phyloP scores from a whole-genome alignment of 2,329 filamentous ascomycete genomes.

The Colletotrichum somersetense region DNA sequence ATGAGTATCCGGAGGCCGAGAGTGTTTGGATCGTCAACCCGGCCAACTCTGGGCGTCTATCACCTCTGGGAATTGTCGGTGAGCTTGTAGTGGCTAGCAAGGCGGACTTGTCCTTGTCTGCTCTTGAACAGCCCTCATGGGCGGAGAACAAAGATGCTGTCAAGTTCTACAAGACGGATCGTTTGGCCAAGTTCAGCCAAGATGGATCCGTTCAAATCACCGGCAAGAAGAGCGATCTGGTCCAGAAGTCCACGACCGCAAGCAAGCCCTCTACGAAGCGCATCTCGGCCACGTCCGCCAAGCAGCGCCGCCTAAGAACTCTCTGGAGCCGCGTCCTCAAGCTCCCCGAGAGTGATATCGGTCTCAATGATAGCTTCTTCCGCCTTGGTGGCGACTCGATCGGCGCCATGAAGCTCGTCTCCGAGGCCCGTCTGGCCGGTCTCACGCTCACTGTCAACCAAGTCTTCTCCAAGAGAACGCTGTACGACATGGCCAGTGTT shows the following conservation, averaged over 20 bases:
- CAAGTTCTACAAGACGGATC: conserved; percentile 56
- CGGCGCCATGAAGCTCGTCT: conserved; percentile 71
- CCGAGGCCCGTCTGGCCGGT: conserved; percentile 62
- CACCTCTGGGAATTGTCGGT: conserved; percentile 57
- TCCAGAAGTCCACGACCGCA: conserved; percentile 27
- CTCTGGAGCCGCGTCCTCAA: conserved; percentile 64
- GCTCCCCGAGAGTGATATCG: conserved; percentile 60
- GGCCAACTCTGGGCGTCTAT: conserved; percentile 49
- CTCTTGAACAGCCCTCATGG: conserved; percentile 48
- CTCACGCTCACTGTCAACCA: conserved; percentile 66
- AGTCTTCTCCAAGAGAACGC: conserved; percentile 63
- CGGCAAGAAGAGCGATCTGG: conserved; percentile 43
- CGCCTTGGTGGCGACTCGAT: conserved; percentile 71
- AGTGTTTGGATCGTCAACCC: conserved; percentile 58
- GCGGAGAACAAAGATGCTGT: conserved; percentile 44
- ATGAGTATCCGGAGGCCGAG: conserved; percentile 46
- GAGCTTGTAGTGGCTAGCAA: conserved; percentile 58
- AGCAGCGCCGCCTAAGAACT: conserved; percentile 58
- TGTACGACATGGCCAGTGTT: conserved; percentile 66
- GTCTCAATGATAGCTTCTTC: conserved; percentile 71
- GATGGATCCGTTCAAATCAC: conserved; percentile 50
- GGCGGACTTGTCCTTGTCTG: conserved; percentile 45
- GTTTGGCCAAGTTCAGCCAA: conserved; percentile 54
- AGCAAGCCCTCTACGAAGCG: conserved; percentile 45
- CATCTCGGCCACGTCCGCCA: conserved; percentile 55